Percentiles rank a stretch among this genome's conserved stretches.
Conservation (phyloP, 2,329 filamentous ascomycete genomes). For the Phyllosticta capitalensis region DNA sequence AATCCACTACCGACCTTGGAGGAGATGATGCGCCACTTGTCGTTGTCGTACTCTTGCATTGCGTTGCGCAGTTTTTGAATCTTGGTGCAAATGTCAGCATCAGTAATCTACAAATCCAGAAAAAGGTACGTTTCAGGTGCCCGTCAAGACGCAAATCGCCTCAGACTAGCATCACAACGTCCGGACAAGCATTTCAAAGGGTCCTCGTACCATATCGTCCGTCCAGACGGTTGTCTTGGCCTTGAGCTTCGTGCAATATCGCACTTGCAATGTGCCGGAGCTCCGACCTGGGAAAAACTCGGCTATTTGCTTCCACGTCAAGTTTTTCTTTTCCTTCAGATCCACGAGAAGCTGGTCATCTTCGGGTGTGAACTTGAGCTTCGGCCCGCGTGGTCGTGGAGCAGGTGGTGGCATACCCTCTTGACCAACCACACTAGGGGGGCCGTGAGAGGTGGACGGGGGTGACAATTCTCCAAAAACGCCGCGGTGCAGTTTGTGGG, state of each 20-base stretch:
- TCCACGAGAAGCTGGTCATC: constrained; percentile 83
- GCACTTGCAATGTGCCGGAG: constrained; percentile 82
- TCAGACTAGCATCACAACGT: not conserved
- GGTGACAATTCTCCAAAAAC: constrained; percentile 38
- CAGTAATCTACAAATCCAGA: not conserved
- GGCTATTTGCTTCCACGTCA: constrained; percentile 96
- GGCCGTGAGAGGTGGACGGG: constrained; percentile 41
- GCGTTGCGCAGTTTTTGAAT: constrained; percentile 68
- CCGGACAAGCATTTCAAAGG: not conserved
- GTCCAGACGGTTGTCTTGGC: constrained; percentile 91
- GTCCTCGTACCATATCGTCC: constrained; percentile 68
- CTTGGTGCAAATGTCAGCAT: constrained; percentile 36
- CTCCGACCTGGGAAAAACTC: constrained; percentile 90
- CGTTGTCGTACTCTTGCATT: constrained; percentile 77
- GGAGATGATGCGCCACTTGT: constrained; percentile 86
- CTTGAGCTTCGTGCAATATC: constrained; percentile 91
- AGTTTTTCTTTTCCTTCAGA: constrained; percentile 85
- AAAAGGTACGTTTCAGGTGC: not conserved
- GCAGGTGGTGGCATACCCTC: constrained; percentile 80
- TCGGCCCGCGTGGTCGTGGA: constrained; percentile 70
- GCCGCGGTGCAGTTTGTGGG: constrained; percentile 55
- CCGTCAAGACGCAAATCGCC: not conserved
- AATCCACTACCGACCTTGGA: constrained; percentile 87
- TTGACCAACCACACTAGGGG: constrained; percentile 78
- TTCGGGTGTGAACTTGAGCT: constrained; percentile 87